Percentiles rank a stretch among this genome's conserved stretches.
phyloP scores from a whole-genome alignment of 2,329 filamentous ascomycete species.

The Monosporascus cannonballus region DNA sequence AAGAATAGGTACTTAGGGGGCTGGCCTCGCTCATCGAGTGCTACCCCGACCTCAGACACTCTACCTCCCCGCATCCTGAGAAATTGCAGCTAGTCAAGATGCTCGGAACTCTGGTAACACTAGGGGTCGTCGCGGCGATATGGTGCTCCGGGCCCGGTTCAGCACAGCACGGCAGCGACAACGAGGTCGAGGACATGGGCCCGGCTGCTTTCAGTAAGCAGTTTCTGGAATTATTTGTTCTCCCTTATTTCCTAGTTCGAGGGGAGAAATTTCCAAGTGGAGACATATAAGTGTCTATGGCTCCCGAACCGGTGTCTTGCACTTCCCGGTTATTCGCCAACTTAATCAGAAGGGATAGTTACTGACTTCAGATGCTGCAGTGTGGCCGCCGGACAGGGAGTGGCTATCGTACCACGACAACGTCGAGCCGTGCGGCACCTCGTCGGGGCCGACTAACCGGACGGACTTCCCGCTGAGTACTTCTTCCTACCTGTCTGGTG shows the following conservation, averaged over 20 bases:
- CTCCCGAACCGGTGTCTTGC: too few relatives aligned
- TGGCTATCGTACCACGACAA: constrained; percentile 52
- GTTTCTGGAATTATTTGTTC: too few relatives aligned
- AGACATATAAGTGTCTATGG: too few relatives aligned
- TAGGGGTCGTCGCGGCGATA: background rate
- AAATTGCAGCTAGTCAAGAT: background rate
- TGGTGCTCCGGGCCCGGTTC: background rate
- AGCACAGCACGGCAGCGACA: background rate
- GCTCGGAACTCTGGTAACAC: background rate
- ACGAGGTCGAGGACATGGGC: constrained; percentile 43
- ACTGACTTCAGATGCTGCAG: too few relatives aligned
- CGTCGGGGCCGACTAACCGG: constrained; percentile 38
- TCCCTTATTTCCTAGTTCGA: too few relatives aligned
- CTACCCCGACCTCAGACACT: too few relatives aligned
- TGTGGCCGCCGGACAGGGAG: constrained; percentile 53
- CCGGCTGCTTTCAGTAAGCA: constrained; percentile 30
- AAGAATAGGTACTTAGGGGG: background rate
- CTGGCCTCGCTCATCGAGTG: too few relatives aligned
- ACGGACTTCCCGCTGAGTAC: constrained; percentile 51
- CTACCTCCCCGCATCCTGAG: too few relatives aligned
- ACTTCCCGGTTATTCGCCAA: too few relatives aligned
- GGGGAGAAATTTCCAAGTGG: too few relatives aligned
- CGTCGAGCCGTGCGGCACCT: constrained; percentile 50
- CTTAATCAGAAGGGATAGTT: too few relatives aligned
- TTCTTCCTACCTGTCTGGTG: constrained; percentile 8